Conservation (phyloP, 2,329 filamentous ascomycete genomes). For the Incumbomyces lentus region DNA sequence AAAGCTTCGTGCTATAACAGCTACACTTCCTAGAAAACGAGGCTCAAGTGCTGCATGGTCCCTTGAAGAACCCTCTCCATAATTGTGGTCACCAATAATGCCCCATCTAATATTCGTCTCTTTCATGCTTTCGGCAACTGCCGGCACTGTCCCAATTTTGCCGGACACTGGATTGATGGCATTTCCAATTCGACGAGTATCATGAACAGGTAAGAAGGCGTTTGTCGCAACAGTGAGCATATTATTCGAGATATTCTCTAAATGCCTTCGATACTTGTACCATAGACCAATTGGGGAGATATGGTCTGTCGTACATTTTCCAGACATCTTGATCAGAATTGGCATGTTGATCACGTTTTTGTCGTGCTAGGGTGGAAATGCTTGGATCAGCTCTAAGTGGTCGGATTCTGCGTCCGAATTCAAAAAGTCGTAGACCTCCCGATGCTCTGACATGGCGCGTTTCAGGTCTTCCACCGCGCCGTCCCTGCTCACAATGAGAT, state of each 20-base stretch:
- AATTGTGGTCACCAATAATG: conserved; percentile 98
- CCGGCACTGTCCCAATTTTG: conserved; percentile 78
- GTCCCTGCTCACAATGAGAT: conserved; percentile 95
- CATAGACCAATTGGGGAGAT: conserved; percentile 95
- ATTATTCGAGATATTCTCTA: conserved; percentile 99
- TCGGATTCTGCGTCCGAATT: conserved; percentile 81
- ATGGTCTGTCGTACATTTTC: conserved; percentile 95
- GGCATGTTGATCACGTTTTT: conserved; percentile 77
- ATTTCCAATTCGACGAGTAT: conserved; percentile 96
- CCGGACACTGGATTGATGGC: conserved; percentile 81
- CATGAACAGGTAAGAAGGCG: conserved; percentile 38
- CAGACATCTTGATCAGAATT: conserved; percentile 90
- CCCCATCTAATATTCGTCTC: conserved; percentile 92
- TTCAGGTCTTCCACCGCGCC: conserved; percentile 89
- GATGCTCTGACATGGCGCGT: conserved; percentile 86
- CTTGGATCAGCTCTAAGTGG: conserved; percentile 82
- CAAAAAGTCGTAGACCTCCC: conserved; percentile 98
- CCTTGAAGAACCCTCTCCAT: conserved; percentile 93
- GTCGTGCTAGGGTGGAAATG: conserved; percentile 82
- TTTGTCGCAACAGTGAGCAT: conserved; percentile 98
- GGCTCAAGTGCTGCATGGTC: conserved; percentile 98
- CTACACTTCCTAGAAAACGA: conserved; percentile 89
- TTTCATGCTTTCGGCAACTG: conserved; percentile 97
- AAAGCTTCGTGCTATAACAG: conserved; percentile 91
- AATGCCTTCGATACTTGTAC: conserved; percentile 97